These are phyloP conservation scores for Pogostemon cablin DNA, from an alignment of 257 asterid species.

Conservation along the genomic window DNA sequence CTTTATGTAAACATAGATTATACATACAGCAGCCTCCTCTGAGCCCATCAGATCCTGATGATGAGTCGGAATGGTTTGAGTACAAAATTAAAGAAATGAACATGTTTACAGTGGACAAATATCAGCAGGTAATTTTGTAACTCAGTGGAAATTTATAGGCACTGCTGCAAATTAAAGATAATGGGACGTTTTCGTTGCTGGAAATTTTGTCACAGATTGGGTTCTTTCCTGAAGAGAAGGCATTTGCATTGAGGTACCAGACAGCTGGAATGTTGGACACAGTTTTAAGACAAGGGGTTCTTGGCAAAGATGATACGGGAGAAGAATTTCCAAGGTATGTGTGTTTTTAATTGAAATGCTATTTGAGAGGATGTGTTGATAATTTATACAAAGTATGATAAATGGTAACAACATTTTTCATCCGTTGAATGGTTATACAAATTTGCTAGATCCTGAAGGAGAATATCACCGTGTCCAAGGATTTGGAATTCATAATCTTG, in stretches of 20 bases:
- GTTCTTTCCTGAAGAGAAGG: slow-evolving; percentile 82
- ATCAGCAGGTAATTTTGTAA: slow-evolving; percentile 76
- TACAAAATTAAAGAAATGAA: slow-evolving; percentile 95
- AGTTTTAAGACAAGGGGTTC: slow-evolving; percentile 90
- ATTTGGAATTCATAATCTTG: background rate
- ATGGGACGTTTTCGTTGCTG: slow-evolving; percentile 7
- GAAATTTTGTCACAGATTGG: slow-evolving; percentile 68
- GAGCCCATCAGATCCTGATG: slow-evolving; percentile 50
- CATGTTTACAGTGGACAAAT: slow-evolving; percentile 94
- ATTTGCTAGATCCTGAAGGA: slow-evolving; percentile 1
- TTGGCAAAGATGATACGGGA: slow-evolving; percentile 96
- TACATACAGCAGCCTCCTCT: slow-evolving; percentile 83
- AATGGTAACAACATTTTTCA: background rate
- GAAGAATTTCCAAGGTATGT: slow-evolving; percentile 93
- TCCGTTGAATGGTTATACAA: background rate
- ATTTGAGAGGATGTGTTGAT: slow-evolving; percentile 1
- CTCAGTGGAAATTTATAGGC: slow-evolving; percentile 9
- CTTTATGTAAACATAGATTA: slow-evolving; percentile 46
- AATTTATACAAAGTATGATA: background rate
- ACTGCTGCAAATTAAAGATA: slow-evolving; percentile 27
- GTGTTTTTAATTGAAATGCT: slow-evolving; percentile 1
- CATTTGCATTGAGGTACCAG: slow-evolving; percentile 92
- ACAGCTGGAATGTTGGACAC: slow-evolving; percentile 98
- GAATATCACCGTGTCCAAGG: background rate
- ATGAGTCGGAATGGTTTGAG: slow-evolving; percentile 82